Evolutionary conservation across 1,139 yeast genomes (phyloP).

Genomic region (Zygosaccharomyces pseudobailii): DNA sequence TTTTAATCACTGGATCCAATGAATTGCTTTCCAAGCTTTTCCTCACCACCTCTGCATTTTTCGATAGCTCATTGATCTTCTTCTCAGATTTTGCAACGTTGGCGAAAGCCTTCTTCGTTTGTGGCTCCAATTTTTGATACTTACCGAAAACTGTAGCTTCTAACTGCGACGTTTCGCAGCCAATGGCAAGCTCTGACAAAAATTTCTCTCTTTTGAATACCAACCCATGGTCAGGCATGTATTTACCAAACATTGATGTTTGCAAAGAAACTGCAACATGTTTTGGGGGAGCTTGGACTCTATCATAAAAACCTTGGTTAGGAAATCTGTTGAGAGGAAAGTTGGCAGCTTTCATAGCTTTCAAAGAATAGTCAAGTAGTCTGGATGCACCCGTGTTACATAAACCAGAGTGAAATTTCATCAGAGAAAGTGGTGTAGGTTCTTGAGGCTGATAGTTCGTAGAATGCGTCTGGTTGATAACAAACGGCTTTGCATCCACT

Average conservation of each 20-base stretch:
- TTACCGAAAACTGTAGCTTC: slow-evolving; percentile 20
- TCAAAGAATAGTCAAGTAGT: slow-evolving; percentile 19
- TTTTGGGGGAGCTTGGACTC: slow-evolving; percentile 8
- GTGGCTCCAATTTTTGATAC: slow-evolving; percentile 15
- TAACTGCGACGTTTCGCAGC: slow-evolving; percentile 15
- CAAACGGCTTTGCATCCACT: slow-evolving; percentile 8
- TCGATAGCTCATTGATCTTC: slow-evolving; percentile 16
- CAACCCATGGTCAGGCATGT: slow-evolving; percentile 19
- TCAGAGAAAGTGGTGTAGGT: slow-evolving; percentile 23
- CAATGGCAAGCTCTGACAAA: slow-evolving; percentile 18
- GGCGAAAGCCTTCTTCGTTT: slow-evolving; percentile 13
- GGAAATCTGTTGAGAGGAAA: slow-evolving; percentile 25
- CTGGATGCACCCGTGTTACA: slow-evolving; percentile 18
- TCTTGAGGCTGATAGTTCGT: slow-evolving; percentile 20
- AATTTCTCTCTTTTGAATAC: slow-evolving; percentile 23
- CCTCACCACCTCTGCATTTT: slow-evolving; percentile 23
- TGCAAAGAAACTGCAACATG: slow-evolving; percentile 11
- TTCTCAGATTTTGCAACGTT: slow-evolving; percentile 18
- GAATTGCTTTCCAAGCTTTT: slow-evolving; percentile 20
- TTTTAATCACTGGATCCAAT: slow-evolving; percentile 15
- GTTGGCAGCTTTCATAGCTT: slow-evolving; percentile 18
- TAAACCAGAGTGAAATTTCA: slow-evolving; percentile 22
- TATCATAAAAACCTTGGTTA: slow-evolving; percentile 16
- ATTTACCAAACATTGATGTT: slow-evolving; percentile 22
- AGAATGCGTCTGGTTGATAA: slow-evolving; percentile 7